Percentiles rank a stretch among this genome's conserved stretches.
Evolutionary conservation across 768 basidiomycete genomes (phyloP).

Genomic region (Termitomyces titanicus): DNA sequence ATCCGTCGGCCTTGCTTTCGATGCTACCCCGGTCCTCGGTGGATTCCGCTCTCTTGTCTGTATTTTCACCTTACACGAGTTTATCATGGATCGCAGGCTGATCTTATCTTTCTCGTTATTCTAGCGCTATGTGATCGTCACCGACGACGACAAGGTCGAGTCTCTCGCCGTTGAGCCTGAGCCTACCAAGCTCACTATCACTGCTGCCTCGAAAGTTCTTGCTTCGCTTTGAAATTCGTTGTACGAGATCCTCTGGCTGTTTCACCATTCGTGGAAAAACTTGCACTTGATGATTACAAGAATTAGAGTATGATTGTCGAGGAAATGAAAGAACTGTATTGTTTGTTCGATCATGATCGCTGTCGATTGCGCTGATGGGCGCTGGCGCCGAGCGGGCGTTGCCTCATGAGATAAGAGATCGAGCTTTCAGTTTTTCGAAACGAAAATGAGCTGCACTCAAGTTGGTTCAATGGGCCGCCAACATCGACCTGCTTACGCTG

Average conservation of each 20-base stretch:
- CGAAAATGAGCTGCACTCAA: too few species aligned
- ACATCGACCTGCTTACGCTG: too few species aligned
- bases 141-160: conserved; percentile 54
- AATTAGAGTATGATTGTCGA: neutral
- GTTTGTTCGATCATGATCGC: neutral
- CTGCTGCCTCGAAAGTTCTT: conserved; percentile 46
- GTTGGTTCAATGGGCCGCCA: too few species aligned
- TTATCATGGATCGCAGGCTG: neutral
- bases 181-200: conserved; percentile 45
- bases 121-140: conserved; percentile 54
- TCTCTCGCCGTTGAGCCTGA: conserved; percentile 50
- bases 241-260: neutral
- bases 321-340: neutral
- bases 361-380: neutral
- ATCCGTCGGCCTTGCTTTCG: conserved; percentile 55
- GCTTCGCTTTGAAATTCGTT: conserved; percentile 19
- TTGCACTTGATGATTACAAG: neutral
- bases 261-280: neutral
- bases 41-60: conserved; percentile 62
- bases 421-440: neutral
- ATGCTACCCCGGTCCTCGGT: conserved; percentile 61
- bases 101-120: conserved; percentile 1
- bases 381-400: neutral
- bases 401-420: neutral
- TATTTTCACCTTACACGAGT: neutral